phyloP scores from a whole-genome alignment of 2,329 filamentous ascomycete genomes.

The Calonectria pseudoturangicola region DNA sequence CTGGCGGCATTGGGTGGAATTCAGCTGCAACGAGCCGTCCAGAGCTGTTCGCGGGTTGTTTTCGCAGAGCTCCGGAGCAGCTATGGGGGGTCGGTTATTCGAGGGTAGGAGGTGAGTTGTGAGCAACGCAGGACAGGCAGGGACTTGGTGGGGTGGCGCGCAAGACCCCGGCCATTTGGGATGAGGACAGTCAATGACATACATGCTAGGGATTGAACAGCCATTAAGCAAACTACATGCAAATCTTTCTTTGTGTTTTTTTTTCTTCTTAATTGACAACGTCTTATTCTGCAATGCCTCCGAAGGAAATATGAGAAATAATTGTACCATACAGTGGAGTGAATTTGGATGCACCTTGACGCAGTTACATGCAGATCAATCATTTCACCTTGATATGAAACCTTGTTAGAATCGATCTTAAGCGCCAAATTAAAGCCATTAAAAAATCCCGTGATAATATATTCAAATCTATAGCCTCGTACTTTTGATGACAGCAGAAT shows the following conservation, averaged over 20 bases:
- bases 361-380: neutral
- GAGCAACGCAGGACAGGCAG: conserved; percentile 52
- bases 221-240: neutral
- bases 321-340: neutral
- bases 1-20: conserved; percentile 39
- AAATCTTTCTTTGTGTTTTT: neutral
- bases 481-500: conserved; percentile 94
- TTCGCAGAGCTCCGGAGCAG: conserved; percentile 2
- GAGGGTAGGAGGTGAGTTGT: conserved; percentile 42
- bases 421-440: conserved; percentile 41
- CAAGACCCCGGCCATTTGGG: conserved; percentile 30
- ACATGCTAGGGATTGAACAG: neutral
- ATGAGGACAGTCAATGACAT: neutral
- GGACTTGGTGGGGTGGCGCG: conserved; percentile 49
- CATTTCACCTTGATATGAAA: too few species aligned
- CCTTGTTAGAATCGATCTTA: neutral
- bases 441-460: conserved; percentile 36
- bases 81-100: conserved; percentile 27
- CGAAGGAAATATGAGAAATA: neutral
- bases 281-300: neutral
- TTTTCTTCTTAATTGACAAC: too few species aligned
- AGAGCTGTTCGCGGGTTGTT: conserved; percentile 26
- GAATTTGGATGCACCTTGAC: neutral
- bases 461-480: conserved; percentile 81
- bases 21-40: conserved; percentile 29